Evolutionary conservation across 257 asterid species (phyloP).

Genomic region (Gardenia jasminoides): DNA sequence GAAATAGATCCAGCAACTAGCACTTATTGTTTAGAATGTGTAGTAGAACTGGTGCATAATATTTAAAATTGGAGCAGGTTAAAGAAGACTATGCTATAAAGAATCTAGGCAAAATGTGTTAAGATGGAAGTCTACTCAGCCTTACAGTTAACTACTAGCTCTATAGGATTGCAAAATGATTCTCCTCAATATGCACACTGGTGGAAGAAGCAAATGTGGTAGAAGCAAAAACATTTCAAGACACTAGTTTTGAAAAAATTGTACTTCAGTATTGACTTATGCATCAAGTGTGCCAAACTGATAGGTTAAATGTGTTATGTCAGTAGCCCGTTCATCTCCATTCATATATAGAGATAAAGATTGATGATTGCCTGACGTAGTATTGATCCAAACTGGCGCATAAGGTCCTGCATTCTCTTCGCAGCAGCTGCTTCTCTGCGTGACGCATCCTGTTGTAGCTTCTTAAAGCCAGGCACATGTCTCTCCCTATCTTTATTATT

Average conservation of each 20-base stretch:
- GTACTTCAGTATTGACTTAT: too few relatives aligned
- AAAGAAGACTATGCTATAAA: neutral
- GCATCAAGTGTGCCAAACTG: neutral
- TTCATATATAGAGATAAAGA: conserved; percentile 11
- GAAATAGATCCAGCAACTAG: neutral
- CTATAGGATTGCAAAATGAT: neutral
- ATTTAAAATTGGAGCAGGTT: neutral
- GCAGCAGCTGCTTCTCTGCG: conserved; percentile 88
- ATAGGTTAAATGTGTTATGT: neutral
- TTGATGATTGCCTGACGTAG: conserved; percentile 67
- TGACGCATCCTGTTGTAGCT: conserved; percentile 81
- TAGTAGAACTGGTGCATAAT: neutral
- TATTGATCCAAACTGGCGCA: conserved; percentile 89
- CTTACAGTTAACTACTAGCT: neutral
- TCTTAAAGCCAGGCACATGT: conserved; percentile 72
- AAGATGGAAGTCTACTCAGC: neutral
- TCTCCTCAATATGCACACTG: neutral
- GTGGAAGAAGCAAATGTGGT: neutral
- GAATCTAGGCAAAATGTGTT: neutral
- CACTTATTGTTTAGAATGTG: neutral
- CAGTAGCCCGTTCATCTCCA: conserved; percentile 19
- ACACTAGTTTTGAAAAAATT: too few relatives aligned
- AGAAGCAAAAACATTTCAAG: neutral
- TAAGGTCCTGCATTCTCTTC: conserved; percentile 97
- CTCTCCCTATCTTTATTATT: conserved; percentile 72